These are phyloP conservation scores for Microbotryomycetes sp. DNA, from an alignment of 1,284 basidiomycete species.

Conservation along the genomic window DNA sequence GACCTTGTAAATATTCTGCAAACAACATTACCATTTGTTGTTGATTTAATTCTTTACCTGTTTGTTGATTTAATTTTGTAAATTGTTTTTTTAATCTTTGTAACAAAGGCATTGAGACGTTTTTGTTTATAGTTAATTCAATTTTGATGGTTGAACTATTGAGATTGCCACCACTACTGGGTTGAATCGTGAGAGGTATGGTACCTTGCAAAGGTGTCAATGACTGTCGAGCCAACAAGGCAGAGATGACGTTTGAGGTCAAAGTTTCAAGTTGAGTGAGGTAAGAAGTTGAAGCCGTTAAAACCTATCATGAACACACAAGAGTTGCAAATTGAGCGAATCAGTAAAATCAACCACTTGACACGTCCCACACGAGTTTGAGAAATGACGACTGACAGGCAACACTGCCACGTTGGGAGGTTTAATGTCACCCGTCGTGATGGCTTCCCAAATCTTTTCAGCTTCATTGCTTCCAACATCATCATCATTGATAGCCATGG, in stretches of 20 bases:
- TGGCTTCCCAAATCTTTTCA: constrained; percentile 70
- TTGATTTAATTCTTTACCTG: constrained; percentile 51
- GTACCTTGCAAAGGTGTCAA: constrained; percentile 26
- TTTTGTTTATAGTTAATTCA: constrained; percentile 55
- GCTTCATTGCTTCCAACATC: constrained; percentile 11
- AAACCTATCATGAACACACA: constrained; percentile 18
- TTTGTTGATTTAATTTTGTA: constrained; percentile 75
- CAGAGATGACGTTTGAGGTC: constrained; percentile 30
- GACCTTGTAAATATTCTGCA: constrained; percentile 55
- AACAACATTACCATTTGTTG: constrained; percentile 65
- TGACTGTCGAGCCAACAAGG: constrained; percentile 35
- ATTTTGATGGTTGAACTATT: constrained; percentile 41
- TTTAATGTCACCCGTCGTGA: constrained; percentile 71
- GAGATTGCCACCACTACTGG: not conserved
- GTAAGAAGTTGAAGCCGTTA: constrained; percentile 43
- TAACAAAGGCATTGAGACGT: constrained; percentile 71
- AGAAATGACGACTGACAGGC: constrained; percentile 48
- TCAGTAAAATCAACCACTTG: too few relatives aligned
- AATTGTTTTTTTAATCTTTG: constrained; percentile 83
- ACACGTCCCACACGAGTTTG: too few relatives aligned
- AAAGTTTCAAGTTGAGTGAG: constrained; percentile 41
- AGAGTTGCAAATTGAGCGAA: not conserved
- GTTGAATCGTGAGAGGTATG: constrained; percentile 16
- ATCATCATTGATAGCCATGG: not conserved
- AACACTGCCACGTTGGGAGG: constrained; percentile 79